Base-by-base conservation (phyloP, 805 yeast species). In the Tetrapisispora taiwanensis region DNA sequence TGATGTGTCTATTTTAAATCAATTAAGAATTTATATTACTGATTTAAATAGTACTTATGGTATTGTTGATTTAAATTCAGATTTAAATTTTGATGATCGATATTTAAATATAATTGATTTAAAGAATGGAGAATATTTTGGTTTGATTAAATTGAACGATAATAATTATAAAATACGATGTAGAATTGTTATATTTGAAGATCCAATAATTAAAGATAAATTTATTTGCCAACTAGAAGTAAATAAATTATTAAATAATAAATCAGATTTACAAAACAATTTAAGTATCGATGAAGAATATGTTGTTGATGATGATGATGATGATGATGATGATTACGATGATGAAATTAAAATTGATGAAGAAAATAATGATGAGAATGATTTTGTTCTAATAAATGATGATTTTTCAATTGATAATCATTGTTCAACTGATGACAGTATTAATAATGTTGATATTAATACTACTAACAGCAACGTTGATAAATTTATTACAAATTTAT, bases 121-220 rank as follows among this genome's bases (percentile, higher is more conserved):
- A 35, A 54, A 51, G 43, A 55, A 53, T 39, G 60, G 61, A 4
- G 60, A 57, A 34, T 38, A 52, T 10, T 54, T 57, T 45, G 60
- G 59, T 2, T 38, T 57, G 27, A 43, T 54, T 15, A 4, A 41
- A 30, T 34, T 50, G 26, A 43, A 48, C 19, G 17, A 22, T 24
- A 15, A 24, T 14, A 6, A 8, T 22, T 36, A 15, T n/a, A 36
- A 36, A 26, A 8, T 36, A 36, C 30, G 20, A 26, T 36, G 39
- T 15, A 18, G 20, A 13, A 18, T 37, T 6, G 4, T 37, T 9
- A 37, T 37, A 8, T 37, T 37, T 10, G 19, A 37, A 18, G 32
- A 28, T 37, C 40, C 40, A 3, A 2, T 37, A 18, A n/a, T 18
- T 5, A 18, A 5, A 6, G 5, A 27, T 17, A 14, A 37, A 31